Percentiles rank a stretch among this genome's conserved stretches.
These are phyloP conservation scores for Teratosphaeria nubilosa DNA, from an alignment of 2,329 filamentous ascomycete genomes.

Conservation along the genomic window DNA sequence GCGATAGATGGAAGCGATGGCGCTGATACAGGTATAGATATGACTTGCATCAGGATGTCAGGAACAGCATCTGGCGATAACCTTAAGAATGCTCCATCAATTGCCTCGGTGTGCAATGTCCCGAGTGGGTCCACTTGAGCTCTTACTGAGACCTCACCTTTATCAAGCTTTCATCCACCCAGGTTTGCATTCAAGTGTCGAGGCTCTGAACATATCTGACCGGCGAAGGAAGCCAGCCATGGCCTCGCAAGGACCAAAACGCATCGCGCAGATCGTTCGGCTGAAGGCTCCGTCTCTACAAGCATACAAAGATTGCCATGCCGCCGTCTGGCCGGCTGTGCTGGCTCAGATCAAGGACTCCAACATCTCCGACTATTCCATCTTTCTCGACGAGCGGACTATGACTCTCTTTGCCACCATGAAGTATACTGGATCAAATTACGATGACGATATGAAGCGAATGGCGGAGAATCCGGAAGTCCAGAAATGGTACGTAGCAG, in stretches of 20 bases:
- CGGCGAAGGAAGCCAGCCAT: not conserved
- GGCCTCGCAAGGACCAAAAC: conserved; percentile 13
- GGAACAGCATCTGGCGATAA: not conserved
- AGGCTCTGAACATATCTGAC: not conserved
- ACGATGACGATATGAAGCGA: conserved; percentile 61
- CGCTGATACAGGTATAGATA: not conserved
- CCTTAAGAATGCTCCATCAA: not conserved
- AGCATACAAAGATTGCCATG: conserved; percentile 65
- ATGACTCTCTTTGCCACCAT: conserved; percentile 63
- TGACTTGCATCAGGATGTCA: not conserved
- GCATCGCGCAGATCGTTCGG: conserved; percentile 63
- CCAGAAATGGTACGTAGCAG: conserved; percentile 49
- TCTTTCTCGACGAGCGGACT: conserved; percentile 56
- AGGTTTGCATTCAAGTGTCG: not conserved
- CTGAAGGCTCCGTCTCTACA: conserved; percentile 56
- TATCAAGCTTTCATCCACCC: not conserved
- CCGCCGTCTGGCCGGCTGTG: conserved; percentile 67
- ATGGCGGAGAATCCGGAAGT: conserved; percentile 66
- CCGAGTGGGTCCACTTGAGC: not conserved
- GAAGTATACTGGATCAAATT: conserved; percentile 63
- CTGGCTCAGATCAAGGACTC: conserved; percentile 64
- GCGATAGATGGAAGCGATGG: not conserved
- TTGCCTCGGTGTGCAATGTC: not conserved
- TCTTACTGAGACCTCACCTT: not conserved
- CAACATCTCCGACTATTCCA: conserved; percentile 65